A percentile compares a stretch with the other conserved stretches of the same genome.
phyloP scores from a whole-genome alignment of 2,329 filamentous ascomycete genomes.

The Cryphonectria naterciae region DNA sequence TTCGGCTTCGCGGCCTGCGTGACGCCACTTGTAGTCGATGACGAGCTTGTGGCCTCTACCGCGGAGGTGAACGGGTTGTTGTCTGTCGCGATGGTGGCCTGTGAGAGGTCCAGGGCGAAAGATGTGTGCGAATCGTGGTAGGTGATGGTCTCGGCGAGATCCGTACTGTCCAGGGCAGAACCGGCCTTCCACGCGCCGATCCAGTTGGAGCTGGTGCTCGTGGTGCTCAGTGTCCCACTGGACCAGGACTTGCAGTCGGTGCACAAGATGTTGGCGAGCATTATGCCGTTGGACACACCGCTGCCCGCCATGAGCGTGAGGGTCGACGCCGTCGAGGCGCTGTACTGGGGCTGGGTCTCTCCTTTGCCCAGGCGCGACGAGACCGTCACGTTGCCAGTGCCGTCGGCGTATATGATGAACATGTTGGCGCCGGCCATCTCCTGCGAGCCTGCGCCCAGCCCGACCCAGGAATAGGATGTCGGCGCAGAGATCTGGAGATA shows the following conservation, averaged over 20 bases:
- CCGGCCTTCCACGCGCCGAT: slow-evolving; percentile 60
- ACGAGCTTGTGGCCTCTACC: slow-evolving; percentile 21
- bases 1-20: slow-evolving; percentile 32
- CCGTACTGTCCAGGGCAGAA: slow-evolving; percentile 48
- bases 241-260: slow-evolving; percentile 55
- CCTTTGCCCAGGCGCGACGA: slow-evolving; percentile 57
- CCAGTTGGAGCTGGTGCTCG: slow-evolving; percentile 49
- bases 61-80: slow-evolving; percentile 54
- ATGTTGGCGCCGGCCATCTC: slow-evolving; percentile 62
- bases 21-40: slow-evolving; percentile 28
- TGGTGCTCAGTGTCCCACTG: slow-evolving; percentile 48
- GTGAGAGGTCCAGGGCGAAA: slow-evolving; percentile 54
- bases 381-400: slow-evolving; percentile 62
- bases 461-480: slow-evolving; percentile 58
- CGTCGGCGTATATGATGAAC: slow-evolving; percentile 65
- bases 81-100: slow-evolving; percentile 51
- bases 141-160: slow-evolving; percentile 44
- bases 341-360: slow-evolving; percentile 52
- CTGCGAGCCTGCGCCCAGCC: slow-evolving; percentile 56
- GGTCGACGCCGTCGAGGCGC: slow-evolving; percentile 44
- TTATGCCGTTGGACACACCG: slow-evolving; percentile 54
- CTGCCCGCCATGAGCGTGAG: slow-evolving; percentile 62
- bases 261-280: slow-evolving; percentile 65
- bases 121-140: slow-evolving; percentile 50
- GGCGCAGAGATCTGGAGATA: slow-evolving; percentile 65